A percentile compares a stretch with the other conserved stretches of the same genome.
These are phyloP conservation scores for Termitomyces bulborhizus DNA, from an alignment of 768 basidiomycete species.

Conservation along the genomic window DNA sequence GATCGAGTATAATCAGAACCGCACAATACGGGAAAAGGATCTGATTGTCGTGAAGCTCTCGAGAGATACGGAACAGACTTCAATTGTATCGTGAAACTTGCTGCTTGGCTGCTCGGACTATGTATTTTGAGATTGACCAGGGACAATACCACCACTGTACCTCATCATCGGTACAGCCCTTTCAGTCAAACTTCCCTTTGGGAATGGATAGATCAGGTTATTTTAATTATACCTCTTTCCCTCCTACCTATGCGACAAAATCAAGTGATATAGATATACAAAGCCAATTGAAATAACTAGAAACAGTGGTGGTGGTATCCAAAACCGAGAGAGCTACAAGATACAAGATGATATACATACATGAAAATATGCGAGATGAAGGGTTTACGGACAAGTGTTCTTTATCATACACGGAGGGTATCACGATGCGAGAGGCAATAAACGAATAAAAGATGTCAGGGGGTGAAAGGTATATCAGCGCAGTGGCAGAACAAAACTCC, in stretches of 20 bases:
- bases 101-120: too few species aligned
- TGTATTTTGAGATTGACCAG: too few species aligned
- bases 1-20: too few species aligned
- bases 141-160: too few species aligned
- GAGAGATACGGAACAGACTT: too few species aligned
- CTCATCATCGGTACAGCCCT: too few species aligned
- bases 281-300: neutral
- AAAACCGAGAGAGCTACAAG: neutral
- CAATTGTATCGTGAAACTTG: too few species aligned
- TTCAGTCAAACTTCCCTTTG: neutral
- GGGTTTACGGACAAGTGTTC: neutral
- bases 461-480: neutral
- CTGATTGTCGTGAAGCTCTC: too few species aligned
- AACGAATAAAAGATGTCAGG: neutral
- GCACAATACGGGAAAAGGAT: too few species aligned
- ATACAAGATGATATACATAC: constrained; percentile 1
- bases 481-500: neutral
- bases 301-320: neutral
- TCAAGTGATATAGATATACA: neutral
- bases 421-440: neutral
- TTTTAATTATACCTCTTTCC: neutral
- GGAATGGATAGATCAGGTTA: too few species aligned
- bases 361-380: neutral
- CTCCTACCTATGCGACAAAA: neutral
- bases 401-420: neutral